Evolutionary conservation across 305 asterid genomes (phyloP), one percentile per base, ranked within the genome.

Genomic region (Solanum hybrid): DNA sequence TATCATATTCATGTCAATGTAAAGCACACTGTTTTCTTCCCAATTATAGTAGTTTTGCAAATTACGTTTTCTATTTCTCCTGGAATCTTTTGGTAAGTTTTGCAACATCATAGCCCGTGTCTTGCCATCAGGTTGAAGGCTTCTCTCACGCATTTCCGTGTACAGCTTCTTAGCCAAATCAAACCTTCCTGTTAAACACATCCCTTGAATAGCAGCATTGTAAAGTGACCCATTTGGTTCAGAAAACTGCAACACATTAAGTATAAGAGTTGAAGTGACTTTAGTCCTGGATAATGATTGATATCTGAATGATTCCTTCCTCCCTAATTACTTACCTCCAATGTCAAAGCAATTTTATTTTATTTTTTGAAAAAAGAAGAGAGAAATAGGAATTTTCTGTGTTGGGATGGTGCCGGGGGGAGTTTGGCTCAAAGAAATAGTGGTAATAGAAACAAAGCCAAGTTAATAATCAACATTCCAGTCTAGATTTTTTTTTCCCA

Each of bases 61-160:
- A 51, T 51, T 84, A 51, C 75, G 75, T 20, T 16, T 51, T 46
- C 79, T 66, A 20, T 75, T 86, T 88, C 87, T 42, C 64, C 73
- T 89, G 95, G 92, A 69, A 86, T 89, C 40, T 89, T 86, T 94
- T 1, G 91, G 91, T 60, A 95, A 94, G 92, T 94, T 93, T 78
- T 97, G 99, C 94, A 96, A 91, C 98, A 97, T 92, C 85, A 97
- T 90, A 89, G 99, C 99, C 86, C 99, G 92, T 6, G 99, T 97
- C 91, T 96, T 97, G 32, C 97, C 97, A 92, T 97, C 99, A 7
- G 97, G 95, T 88, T 93, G 93, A 75, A 96, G 95, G 91, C 97
- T 95, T 89, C 93, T 92, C 92, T 94, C 92, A 17, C 91, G 95
- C 99, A 97, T 96, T 88, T 92, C 94, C 88, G 5, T 24, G 88